Base-by-base conservation (phyloP, 495 filamentous ascomycete genomes). In the Terfezia boudieri region DNA sequence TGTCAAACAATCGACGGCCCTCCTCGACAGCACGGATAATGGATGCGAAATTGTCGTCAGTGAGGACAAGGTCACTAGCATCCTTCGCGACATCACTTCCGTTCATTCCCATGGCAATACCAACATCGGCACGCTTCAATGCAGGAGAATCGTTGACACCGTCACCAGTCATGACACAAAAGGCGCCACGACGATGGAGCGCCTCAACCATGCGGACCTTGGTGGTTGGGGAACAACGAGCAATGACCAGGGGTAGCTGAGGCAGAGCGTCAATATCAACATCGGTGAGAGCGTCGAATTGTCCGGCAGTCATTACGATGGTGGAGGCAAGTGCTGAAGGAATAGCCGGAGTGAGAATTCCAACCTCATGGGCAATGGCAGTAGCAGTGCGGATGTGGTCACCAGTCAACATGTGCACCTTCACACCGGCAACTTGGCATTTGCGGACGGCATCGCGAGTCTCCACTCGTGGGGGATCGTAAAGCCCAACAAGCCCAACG, bases 11-110 rank as follows among this genome's bases (percentile, higher is more conserved):
- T 23, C 76, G 70, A 36, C 78, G 71, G 23, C 78, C 78, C 61
- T 79, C 75, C 57, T 76, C 71, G 53, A 82, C 71, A 32, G 73
- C 78, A 37, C 69, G 78, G 32, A 88, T 77, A 50, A 86, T 90
- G 2, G 77, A 81, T 12, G 83, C 84, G 61, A 92, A 92, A 67
- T 88, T 88, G 64, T 89, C 85, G 57, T 86, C 81, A 0, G 80
- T 77, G 32, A 93, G 71, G 12, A 93, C 78, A 65, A 93, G 78
- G 57, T 85, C 82, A 0, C 83, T 81, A 3, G 85, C 85, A 61
- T 87, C 83, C 62, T 85, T 88, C n/a, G 86, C 82, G 20, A 89
- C 84, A 65, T 93, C 86, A 35, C 78, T 82, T 1, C 85, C 84
- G 14, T 74, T 71, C 52, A 79, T 71, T 36, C 82, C 82, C 82